Conservation (phyloP, 2,329 filamentous ascomycete species). For the Rhynchosporium graminicola region DNA sequence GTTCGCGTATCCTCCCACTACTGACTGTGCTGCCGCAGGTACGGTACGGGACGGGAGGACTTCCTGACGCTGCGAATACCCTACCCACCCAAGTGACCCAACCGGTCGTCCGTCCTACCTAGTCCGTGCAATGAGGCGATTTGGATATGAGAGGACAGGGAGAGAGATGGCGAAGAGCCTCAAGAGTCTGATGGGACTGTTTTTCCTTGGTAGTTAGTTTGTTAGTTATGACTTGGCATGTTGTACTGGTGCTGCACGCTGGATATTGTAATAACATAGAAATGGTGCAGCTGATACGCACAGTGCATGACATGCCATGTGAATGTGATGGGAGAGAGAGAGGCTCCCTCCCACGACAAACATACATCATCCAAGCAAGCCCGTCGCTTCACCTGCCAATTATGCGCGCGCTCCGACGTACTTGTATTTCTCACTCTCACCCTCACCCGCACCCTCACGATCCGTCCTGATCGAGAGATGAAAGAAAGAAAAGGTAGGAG, state of each 20-base stretch:
- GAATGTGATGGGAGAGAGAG: too few species aligned
- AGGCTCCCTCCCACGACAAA: too few species aligned
- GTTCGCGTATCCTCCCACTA: not conserved
- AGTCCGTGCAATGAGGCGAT: constrained; percentile 6
- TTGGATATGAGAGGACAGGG: not conserved
- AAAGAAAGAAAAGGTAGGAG: not conserved
- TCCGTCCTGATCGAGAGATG: constrained; percentile 6
- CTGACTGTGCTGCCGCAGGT: not conserved
- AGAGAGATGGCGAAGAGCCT: constrained; percentile 2
- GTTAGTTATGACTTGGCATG: not conserved
- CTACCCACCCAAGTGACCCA: not conserved
- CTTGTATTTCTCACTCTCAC: too few species aligned
- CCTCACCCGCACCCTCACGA: not conserved
- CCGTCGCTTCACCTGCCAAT: constrained; percentile 1
- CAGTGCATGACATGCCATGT: too few species aligned
- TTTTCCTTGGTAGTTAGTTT: not conserved
- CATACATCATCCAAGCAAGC: not conserved
- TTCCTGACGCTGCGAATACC: not conserved
- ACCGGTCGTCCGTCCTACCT: not conserved
- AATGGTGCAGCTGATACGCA: not conserved
- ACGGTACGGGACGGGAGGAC: too few species aligned
- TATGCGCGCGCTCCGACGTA: not conserved
- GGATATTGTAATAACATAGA: constrained; percentile 1
- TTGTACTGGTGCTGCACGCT: not conserved
- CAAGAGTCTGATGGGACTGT: not conserved